Evolutionary conservation across 2,329 filamentous ascomycete species (phyloP).

Genomic region (Chaetomium strumarium): DNA sequence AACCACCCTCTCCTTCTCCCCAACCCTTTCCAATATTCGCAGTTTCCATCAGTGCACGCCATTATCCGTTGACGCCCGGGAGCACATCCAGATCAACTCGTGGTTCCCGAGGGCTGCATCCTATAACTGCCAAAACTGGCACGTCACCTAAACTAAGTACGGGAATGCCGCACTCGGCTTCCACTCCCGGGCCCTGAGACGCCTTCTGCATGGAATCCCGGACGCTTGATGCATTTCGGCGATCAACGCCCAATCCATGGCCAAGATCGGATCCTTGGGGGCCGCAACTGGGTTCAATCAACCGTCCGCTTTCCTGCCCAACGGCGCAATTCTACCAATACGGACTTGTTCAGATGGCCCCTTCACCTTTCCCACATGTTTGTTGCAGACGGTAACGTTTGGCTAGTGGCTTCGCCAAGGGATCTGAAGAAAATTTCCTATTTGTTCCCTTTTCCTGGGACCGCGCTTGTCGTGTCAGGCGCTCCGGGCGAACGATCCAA

Average conservation of each 20-base stretch:
- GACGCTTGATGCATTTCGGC: constrained; percentile 7
- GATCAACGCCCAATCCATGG: constrained; percentile 20
- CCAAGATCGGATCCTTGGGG: constrained; percentile 14
- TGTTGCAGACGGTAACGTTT: constrained; percentile 9
- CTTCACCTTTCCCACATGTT: constrained; percentile 16
- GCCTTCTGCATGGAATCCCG: constrained; percentile 15
- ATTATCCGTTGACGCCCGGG: constrained; percentile 8
- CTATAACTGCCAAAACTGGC: constrained; percentile 11
- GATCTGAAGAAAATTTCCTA: constrained; percentile 9
- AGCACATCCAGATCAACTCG: not conserved
- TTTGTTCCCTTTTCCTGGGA: constrained; percentile 17
- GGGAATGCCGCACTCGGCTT: not conserved
- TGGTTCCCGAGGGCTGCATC: not conserved
- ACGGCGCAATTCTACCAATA: constrained; percentile 20
- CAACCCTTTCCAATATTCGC: not conserved
- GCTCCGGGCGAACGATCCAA: not conserved
- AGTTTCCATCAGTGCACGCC: not conserved
- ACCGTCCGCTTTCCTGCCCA: constrained; percentile 21
- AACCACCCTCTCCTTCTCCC: constrained; percentile 3
- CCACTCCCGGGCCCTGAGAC: constrained; percentile 11
- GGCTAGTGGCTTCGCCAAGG: constrained; percentile 7
- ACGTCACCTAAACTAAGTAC: constrained; percentile 7
- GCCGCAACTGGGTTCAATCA: constrained; percentile 13
- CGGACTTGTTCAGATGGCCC: not conserved
- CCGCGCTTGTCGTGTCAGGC: constrained; percentile 11